Conservation (phyloP, 139 green algal species). For the Micractinium sp. region DNA sequence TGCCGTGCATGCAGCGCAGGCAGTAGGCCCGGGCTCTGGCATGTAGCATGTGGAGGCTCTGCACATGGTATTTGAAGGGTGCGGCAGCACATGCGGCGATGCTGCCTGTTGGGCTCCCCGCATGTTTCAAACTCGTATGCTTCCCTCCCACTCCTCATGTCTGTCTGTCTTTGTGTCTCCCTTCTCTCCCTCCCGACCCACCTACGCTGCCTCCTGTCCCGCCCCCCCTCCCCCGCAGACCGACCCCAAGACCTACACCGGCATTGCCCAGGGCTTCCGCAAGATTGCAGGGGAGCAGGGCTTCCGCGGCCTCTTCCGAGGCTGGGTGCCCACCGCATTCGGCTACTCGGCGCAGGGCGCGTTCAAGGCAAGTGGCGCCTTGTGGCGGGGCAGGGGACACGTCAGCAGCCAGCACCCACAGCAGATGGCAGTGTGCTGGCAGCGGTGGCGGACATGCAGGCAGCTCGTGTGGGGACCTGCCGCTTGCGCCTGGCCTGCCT, state of each 20-base stretch:
- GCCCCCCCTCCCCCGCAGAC: conserved; percentile 52
- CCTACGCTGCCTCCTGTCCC: neutral
- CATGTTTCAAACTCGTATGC: too few relatives aligned
- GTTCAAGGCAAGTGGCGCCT: conserved; percentile 82
- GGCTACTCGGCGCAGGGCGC: conserved; percentile 90
- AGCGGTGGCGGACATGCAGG: neutral
- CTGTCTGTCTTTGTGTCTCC: neutral
- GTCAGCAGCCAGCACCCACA: too few relatives aligned
- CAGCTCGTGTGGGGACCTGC: neutral
- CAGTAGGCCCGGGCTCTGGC: neutral
- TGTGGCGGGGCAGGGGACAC: too few relatives aligned
- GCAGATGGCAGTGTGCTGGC: too few relatives aligned
- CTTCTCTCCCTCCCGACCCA: neutral
- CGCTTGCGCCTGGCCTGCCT: too few relatives aligned
- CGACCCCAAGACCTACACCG: conserved; percentile 76
- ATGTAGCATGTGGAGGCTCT: neutral
- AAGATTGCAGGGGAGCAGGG: conserved; percentile 74
- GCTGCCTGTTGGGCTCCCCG: neutral
- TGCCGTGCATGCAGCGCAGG: neutral
- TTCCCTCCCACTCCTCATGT: neutral
- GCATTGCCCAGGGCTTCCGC: conserved; percentile 74
- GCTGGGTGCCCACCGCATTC: conserved; percentile 85
- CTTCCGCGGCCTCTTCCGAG: conserved; percentile 72
- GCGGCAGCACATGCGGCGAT: neutral
- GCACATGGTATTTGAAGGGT: neutral